These are phyloP conservation scores for Sporothrix pseudoabietina DNA, from an alignment of 2,329 filamentous ascomycete species.

Conservation along the genomic window DNA sequence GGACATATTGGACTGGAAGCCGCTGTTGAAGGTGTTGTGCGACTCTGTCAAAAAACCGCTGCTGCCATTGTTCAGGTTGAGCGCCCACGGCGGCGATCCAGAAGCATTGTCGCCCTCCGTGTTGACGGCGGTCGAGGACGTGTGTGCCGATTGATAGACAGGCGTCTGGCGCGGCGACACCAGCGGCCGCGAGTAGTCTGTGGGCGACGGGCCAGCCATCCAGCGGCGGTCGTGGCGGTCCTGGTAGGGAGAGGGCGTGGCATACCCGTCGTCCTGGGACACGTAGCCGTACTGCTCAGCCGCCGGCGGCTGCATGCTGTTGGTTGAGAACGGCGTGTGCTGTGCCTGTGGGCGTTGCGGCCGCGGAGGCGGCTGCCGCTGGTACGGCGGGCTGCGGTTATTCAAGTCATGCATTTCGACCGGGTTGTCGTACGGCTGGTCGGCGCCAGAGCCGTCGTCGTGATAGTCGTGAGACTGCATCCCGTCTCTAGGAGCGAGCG, in stretches of 20 bases:
- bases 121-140: constrained; percentile 32
- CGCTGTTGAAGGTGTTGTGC: constrained; percentile 26
- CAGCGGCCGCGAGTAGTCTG: constrained; percentile 28
- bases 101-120: constrained; percentile 31
- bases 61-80: constrained; percentile 24
- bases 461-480: constrained; percentile 33
- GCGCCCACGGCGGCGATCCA: constrained; percentile 24
- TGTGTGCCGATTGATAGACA: constrained; percentile 33
- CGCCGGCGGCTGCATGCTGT: neutral
- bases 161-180: constrained; percentile 29
- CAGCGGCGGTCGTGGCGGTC: constrained; percentile 25
- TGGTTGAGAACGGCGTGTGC: constrained; percentile 11
- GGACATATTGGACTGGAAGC: constrained; percentile 31
- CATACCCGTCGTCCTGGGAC: constrained; percentile 21
- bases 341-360: neutral
- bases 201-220: neutral
- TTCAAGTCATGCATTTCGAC: constrained; percentile 32
- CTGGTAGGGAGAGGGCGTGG: constrained; percentile 11
- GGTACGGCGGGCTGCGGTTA: constrained; percentile 23
- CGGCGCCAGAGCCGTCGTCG: constrained; percentile 26
- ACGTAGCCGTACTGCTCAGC: constrained; percentile 24
- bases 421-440: constrained; percentile 25
- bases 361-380: constrained; percentile 13
- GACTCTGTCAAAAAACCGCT: constrained; percentile 33
- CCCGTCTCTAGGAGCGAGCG: neutral